Base-by-base conservation (phyloP, 768 basidiomycete genomes). In the Dendrothele bispora region DNA sequence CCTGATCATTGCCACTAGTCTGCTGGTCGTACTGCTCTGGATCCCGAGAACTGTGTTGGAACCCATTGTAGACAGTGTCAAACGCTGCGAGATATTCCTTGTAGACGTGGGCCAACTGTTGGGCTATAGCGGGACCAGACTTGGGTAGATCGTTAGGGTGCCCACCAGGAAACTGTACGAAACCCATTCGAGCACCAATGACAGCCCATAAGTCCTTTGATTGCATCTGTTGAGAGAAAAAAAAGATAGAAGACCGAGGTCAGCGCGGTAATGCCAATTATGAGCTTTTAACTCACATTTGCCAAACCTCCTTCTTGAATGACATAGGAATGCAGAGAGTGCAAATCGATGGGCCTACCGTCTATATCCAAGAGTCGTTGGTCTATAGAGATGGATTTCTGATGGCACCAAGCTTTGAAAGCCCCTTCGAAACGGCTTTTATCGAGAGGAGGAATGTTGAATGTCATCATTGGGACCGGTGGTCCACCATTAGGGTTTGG, bases 121-220 rank as follows among this genome's bases (percentile, higher is more conserved):
- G 74, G 0, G 84, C 87, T 25, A 78, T 72, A 20, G 66, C 82
- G 2, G 85, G 86, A 3, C 82, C 83, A 22, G 76, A 74, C 55
- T 78, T 82, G 4, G 79, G 71, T 10, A 86, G 84, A 51, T 86
- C 82, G 4, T 69, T 62, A 1, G 79, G 82, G 10, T 67, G 77
- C 8, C 67, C 77, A 4, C 74, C 83, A 2, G 82, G 82, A 53
- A 88, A 86, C 44, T 82, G 74, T 3, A 83, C 73, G 55, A 83
- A 80, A 15, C 80, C 83, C 63, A 90, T 70, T 20, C 74, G 76
- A n/a, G 77, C 87, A 15, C 78, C 88, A 47, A 90, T 78, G 37
- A 84, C 67, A 14, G 76, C 57, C 88, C 87, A 89, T 49, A 72
- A 51, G 27, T 86, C 84, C 39, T 75, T 74, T 48, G 67, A 64